Conservation (phyloP, 352 stramenopile species). For the Phytopythium kandeliae region DNA sequence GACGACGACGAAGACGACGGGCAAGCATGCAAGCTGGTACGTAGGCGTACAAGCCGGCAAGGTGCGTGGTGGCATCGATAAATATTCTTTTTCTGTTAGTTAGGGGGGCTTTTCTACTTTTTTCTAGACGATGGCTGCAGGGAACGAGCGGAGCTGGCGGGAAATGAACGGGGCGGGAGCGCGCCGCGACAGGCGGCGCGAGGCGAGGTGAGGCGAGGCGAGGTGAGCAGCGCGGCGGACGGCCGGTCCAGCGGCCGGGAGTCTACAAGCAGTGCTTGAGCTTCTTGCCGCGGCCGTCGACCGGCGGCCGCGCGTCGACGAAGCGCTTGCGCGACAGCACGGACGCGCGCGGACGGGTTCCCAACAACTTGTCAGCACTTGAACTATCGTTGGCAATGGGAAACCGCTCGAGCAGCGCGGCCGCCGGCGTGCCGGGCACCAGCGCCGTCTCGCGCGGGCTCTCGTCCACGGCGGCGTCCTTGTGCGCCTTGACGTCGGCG, state of each 20-base stretch:
- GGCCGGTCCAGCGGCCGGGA: no score
- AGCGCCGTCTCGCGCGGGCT: constrained; percentile 43
- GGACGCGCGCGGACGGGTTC: constrained; percentile 22
- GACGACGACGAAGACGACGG: no score
- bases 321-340: constrained; percentile 39
- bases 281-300: constrained; percentile 50
- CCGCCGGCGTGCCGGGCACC: constrained; percentile 19
- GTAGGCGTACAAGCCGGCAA: not conserved
- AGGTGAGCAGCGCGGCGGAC: no score
- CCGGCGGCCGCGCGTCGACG: constrained; percentile 19
- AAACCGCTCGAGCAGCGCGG: constrained; percentile 40
- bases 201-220: no score
- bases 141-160: not conserved
- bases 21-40: no score
- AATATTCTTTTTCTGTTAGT: constrained; percentile 54
- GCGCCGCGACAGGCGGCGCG: no score
- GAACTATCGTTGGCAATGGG: constrained; percentile 63
- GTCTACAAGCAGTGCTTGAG: constrained; percentile 59
- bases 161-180: not conserved
- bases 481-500: constrained; percentile 50
- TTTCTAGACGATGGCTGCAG: constrained; percentile 38
- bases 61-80: constrained; percentile 17
- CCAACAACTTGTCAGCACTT: constrained; percentile 74
- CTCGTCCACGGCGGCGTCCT: constrained; percentile 37
- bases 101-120: constrained; percentile 64